Evolutionary conservation across 2,329 filamentous ascomycete genomes (phyloP), one percentile per base, ranked within the genome.

Genomic region (Cordyceps javanica): DNA sequence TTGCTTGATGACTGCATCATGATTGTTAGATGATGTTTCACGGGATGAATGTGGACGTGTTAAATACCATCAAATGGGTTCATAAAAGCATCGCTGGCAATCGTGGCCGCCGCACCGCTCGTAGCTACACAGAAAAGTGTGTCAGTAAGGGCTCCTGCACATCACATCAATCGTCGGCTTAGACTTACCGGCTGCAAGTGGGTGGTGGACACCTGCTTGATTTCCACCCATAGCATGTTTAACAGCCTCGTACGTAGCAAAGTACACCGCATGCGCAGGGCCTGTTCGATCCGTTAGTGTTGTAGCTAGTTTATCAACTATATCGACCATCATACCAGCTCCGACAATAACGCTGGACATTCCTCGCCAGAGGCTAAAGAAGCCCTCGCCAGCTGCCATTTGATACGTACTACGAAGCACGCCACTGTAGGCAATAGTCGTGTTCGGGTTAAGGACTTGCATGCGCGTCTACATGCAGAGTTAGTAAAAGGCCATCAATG

Each of bases 21-120:
- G 28, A n/a, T 10, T 21, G 23, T 55, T 55, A 55, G 25, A 39
- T 6, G 3, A 19, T n/a, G 10, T 26, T 6, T 19, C 16, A n/a
- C 10, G 34, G 21, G 21, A n/a, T 21, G 34, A 1, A 21, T 21
- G 3, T 36, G 32, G 14, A 10, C 7, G 9, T 9, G 16, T 23
- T 16, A 19, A 83, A 67, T 82, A 96, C 91, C 91, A 76, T 99
- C 94, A 71, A 99, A 99, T 23, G 94, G 94, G 70, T 97, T 99
- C 94, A 99, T 99, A 64, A 99, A 85, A 56, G 94, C 94, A 78
- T 99, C 94, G 72, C 92, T 97, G 36, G 93, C 90, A 71, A 97
- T 97, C 8, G 94, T 97, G 63, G 94, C 94, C 66, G 90, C 90
- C 60, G 94, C 93, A 74, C 94, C 94, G 70, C 91, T 96, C 62